These are phyloP conservation scores for Stropharia rugosoannulata DNA, from an alignment of 768 basidiomycete species.

Conservation along the genomic window DNA sequence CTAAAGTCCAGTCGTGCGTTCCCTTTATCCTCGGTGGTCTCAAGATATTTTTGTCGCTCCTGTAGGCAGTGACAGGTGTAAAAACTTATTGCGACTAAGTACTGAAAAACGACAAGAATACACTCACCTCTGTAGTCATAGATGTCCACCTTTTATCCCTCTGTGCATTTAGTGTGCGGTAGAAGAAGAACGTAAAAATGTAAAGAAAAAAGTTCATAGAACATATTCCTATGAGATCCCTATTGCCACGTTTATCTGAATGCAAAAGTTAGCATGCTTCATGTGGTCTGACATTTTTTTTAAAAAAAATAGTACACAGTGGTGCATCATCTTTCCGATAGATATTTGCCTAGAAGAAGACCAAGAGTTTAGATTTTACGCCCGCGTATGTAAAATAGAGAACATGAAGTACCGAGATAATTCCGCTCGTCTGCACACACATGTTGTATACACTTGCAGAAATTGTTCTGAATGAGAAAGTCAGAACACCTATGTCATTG, in stretches of 20 bases:
- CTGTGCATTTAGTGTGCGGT: slow-evolving; percentile 45
- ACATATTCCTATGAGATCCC: slow-evolving; percentile 51
- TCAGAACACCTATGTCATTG: background rate
- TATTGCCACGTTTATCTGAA: slow-evolving; percentile 59
- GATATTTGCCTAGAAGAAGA: slow-evolving; percentile 42
- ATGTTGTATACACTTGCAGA: slow-evolving; percentile 57
- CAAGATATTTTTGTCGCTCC: slow-evolving; percentile 57
- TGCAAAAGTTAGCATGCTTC: background rate
- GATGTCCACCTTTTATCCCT: slow-evolving; percentile 51
- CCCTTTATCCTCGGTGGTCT: slow-evolving; percentile 58
- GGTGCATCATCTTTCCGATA: slow-evolving; percentile 52
- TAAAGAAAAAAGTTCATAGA: slow-evolving; percentile 55
- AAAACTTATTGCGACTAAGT: background rate
- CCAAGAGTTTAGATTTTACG: background rate
- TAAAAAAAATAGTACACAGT: slow-evolving; percentile 30
- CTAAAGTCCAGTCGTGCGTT: slow-evolving; percentile 62
- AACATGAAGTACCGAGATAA: background rate
- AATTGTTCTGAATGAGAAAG: slow-evolving; percentile 29
- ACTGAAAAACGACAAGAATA: no score
- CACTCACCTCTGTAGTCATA: slow-evolving; percentile 41
- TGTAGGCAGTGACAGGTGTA: slow-evolving; percentile 16
- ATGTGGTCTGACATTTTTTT: no score
- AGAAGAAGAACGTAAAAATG: slow-evolving; percentile 51
- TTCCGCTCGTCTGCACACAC: slow-evolving; percentile 34
- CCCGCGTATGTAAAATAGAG: background rate